These are phyloP conservation scores for Arctostaphylos glauca DNA, from an alignment of 148 eudicot species.

Conservation along the genomic window DNA sequence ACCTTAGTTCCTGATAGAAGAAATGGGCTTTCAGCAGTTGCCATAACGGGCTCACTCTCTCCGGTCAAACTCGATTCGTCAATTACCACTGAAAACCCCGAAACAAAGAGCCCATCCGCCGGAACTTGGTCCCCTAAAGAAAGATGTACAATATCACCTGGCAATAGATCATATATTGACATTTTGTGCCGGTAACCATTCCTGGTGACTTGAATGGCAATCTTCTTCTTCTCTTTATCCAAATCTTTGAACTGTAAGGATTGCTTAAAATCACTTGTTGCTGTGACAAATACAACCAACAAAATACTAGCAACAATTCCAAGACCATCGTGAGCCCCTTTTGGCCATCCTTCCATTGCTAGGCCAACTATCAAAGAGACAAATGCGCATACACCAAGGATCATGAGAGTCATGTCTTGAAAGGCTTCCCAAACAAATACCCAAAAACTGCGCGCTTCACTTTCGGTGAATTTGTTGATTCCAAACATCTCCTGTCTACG, in stretches of 20 bases:
- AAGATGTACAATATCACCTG: conserved; percentile 94
- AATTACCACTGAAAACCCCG: conserved; percentile 79
- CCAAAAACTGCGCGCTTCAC: conserved; percentile 68
- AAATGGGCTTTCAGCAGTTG: conserved; percentile 65
- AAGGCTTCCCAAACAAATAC: conserved; percentile 94
- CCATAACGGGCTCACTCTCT: conserved; percentile 92
- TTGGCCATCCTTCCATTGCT: conserved; percentile 93
- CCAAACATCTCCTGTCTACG: conserved; percentile 65
- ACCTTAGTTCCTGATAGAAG: conserved; percentile 93
- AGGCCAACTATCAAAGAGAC: conserved; percentile 87
- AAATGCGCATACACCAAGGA: conserved; percentile 86
- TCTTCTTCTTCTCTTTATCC: conserved; percentile 95
- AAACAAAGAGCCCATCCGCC: conserved; percentile 93
- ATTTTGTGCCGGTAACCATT: conserved; percentile 77
- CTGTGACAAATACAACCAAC: conserved; percentile 89
- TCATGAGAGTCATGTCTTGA: conserved; percentile 98
- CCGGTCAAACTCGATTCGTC: conserved; percentile 96
- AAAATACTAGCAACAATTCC: conserved; percentile 91
- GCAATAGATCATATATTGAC: conserved; percentile 81
- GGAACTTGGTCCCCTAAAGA: conserved; percentile 98
- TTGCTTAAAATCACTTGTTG: conserved; percentile 90
- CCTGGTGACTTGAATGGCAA: conserved; percentile 80
- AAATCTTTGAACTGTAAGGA: conserved; percentile 87
- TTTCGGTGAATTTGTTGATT: conserved; percentile 77
- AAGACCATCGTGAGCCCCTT: conserved; percentile 93